Conservation (phyloP, 169 alveolate genomes). For the Plasmodium gaboni region DNA sequence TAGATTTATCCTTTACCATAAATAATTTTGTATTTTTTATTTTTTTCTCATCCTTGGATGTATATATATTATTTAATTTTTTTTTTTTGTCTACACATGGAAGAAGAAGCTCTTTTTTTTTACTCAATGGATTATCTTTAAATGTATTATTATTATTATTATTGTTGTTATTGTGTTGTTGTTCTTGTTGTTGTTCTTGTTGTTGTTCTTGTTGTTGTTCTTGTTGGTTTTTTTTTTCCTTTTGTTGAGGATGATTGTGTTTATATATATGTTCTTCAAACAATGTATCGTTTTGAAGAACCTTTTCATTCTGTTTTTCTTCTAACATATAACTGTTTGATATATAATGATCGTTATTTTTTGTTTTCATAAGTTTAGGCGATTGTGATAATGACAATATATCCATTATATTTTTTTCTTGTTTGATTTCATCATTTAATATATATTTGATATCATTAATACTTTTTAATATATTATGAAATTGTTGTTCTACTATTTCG, state of each 20-base stretch:
- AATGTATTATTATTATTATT: not conserved
- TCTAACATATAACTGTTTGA: not conserved
- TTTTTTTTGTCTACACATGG: not conserved
- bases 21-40: not conserved
- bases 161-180: not conserved
- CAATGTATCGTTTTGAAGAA: not conserved
- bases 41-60: not conserved
- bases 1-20: not conserved
- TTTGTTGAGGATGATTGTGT: not conserved
- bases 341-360: not conserved
- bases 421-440: conserved; percentile 16
- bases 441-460: conserved; percentile 12
- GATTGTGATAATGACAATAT: not conserved
- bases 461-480: conserved; percentile 14
- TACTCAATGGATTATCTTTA: not conserved
- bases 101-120: not conserved
- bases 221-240: not conserved
- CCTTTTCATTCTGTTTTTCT: not conserved
- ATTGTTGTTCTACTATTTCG: conserved; percentile 35
- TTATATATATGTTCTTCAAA: not conserved
- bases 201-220: not conserved
- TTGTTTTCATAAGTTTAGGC: not conserved
- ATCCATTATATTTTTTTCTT: not conserved
- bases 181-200: not conserved
- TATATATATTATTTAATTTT: not conserved